phyloP scores from a whole-genome alignment of 805 yeast genomes.

The Ogataea sp. region DNA sequence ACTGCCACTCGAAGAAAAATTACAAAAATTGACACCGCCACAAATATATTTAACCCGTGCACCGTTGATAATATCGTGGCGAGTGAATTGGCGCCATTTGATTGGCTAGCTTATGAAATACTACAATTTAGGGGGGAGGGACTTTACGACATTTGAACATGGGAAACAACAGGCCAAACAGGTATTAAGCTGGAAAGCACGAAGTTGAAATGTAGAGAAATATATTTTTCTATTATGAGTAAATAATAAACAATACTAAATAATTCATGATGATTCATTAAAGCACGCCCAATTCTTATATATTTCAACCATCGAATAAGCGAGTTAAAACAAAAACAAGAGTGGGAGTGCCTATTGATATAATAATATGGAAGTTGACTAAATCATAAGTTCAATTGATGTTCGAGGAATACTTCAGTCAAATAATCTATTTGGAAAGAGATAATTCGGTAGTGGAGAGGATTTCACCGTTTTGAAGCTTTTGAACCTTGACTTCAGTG shows the following conservation, averaged over 20 bases:
- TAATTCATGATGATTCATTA: neutral
- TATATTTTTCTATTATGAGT: neutral
- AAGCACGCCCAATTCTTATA: neutral
- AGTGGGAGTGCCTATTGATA: neutral
- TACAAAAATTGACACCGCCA: too few relatives aligned
- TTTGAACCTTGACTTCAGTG: constrained; percentile 67
- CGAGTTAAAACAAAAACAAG: neutral
- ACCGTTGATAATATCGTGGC: too few relatives aligned
- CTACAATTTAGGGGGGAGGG: too few relatives aligned
- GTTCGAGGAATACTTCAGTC: too few relatives aligned
- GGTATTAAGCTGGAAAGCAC: too few relatives aligned
- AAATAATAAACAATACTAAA: neutral
- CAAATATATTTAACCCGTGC: too few relatives aligned
- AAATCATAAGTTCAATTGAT: too few relatives aligned
- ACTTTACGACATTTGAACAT: too few relatives aligned
- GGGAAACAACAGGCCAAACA: too few relatives aligned
- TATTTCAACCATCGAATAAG: neutral
- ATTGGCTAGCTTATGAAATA: too few relatives aligned
- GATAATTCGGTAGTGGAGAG: constrained; percentile 17
- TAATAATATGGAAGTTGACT: too few relatives aligned
- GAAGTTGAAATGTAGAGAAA: too few relatives aligned
- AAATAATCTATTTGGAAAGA: neutral
- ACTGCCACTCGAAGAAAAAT: neutral
- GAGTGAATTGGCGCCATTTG: neutral
- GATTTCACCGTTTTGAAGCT: constrained; percentile 60